Conservation (phyloP, 371 early-diverging fungal species). For the Nosema muscidifuracis region DNA sequence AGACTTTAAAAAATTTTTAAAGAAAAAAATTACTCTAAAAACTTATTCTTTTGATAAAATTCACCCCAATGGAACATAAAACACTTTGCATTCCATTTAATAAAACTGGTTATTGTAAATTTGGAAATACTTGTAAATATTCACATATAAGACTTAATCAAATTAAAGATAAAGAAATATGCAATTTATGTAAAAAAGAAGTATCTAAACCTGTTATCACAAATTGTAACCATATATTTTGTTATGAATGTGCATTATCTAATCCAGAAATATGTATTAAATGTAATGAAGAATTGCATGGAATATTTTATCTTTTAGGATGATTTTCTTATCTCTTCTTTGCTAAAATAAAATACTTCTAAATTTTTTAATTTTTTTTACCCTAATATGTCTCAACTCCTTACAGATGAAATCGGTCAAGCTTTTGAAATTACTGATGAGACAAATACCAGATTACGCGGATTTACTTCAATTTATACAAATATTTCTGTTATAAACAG, state of each 20-base stretch:
- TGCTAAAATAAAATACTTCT: not conserved
- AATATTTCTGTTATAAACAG: conserved; percentile 91
- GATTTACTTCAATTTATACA: conserved; percentile 57
- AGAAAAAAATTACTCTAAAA: no score
- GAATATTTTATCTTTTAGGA: not conserved
- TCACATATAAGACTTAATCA: conserved; percentile 30
- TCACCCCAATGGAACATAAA: conserved; percentile 19
- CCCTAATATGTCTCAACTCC: conserved; percentile 19
- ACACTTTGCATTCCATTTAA: conserved; percentile 45
- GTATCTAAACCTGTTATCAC: not conserved
- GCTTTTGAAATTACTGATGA: conserved; percentile 43
- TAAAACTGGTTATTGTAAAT: conserved; percentile 54
- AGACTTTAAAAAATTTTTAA: no score
- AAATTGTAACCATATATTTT: conserved; percentile 9
- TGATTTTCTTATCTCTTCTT: not conserved
- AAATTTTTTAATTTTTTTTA: conserved; percentile 13
- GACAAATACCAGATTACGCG: conserved; percentile 13
- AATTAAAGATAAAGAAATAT: not conserved
- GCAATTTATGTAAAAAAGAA: not conserved
- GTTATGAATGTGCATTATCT: not conserved
- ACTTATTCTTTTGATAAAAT: no score
- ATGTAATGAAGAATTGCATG: not conserved
- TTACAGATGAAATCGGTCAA: conserved; percentile 53
- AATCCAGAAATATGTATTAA: not conserved
- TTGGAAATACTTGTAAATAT: conserved; percentile 49